Percentiles rank a stretch among this genome's conserved stretches.
Conservation (phyloP, 495 filamentous ascomycete species). For the Umbilicaria muhlenbergii region DNA sequence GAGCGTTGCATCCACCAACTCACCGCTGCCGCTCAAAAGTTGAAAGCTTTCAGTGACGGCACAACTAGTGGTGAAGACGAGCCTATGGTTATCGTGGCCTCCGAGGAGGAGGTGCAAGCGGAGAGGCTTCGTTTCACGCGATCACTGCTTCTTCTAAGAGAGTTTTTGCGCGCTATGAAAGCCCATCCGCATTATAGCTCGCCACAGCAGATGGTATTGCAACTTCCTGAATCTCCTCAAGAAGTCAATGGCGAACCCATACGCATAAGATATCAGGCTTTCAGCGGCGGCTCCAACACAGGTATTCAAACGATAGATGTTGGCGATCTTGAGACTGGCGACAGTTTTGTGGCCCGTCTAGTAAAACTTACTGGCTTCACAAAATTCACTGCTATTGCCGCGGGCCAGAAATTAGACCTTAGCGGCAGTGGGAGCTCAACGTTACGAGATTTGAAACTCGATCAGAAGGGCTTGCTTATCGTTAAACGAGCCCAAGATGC, state of each 20-base stretch:
- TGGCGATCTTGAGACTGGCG: conserved; percentile 53
- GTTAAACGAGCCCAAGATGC: conserved; percentile 27
- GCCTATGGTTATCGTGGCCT: conserved; percentile 30
- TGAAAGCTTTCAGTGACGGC: conserved; percentile 33
- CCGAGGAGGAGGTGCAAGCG: conserved; percentile 25
- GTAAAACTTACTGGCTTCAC: conserved; percentile 53
- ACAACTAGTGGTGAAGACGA: conserved; percentile 29
- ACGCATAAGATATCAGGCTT: conserved; percentile 56
- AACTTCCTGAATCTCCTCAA: conserved; percentile 23
- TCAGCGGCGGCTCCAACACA: conserved; percentile 40
- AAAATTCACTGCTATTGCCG: conserved; percentile 39
- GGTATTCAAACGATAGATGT: conserved; percentile 42
- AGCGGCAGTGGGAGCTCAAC: conserved; percentile 21
- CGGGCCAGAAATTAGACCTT: conserved; percentile 35
- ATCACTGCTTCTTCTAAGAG: conserved; percentile 42
- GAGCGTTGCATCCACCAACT: conserved; percentile 65
- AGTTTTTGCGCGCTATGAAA: conserved; percentile 38
- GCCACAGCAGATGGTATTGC: conserved; percentile 22
- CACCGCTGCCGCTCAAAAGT: conserved; percentile 43
- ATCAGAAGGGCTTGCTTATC: conserved; percentile 44
- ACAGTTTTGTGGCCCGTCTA: conserved; percentile 48
- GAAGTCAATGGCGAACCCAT: conserved; percentile 40
- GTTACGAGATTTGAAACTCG: conserved; percentile 29
- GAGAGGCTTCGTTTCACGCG: conserved; percentile 50
- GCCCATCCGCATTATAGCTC: conserved; percentile 37